These are phyloP conservation scores for Penicillium nucicola DNA, from an alignment of 495 filamentous ascomycete genomes.

Conservation along the genomic window DNA sequence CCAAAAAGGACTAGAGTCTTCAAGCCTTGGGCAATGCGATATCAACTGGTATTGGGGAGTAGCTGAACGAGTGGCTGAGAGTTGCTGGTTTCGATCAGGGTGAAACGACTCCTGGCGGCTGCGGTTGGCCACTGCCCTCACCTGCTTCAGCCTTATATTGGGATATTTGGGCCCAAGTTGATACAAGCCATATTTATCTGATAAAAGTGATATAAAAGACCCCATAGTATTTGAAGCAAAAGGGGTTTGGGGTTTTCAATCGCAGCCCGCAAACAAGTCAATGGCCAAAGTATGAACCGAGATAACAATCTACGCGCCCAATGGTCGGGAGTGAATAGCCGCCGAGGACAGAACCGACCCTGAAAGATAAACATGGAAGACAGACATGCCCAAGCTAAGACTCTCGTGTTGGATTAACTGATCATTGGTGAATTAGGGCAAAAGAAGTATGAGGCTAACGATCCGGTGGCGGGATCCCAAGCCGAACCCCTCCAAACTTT, in stretches of 20 bases:
- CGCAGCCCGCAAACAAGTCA: neutral
- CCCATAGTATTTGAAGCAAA: too few relatives aligned
- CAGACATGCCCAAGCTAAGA: neutral
- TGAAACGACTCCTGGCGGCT: slow-evolving; percentile 15
- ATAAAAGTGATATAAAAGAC: too few relatives aligned
- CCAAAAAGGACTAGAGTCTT: neutral
- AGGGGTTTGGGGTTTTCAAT: neutral
- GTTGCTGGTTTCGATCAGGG: neutral
- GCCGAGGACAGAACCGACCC: neutral
- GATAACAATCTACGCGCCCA: slow-evolving; percentile 12
- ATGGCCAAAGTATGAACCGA: slow-evolving; percentile 3
- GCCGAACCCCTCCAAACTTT: slow-evolving; percentile 7
- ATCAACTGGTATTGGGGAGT: neutral
- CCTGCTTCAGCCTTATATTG: too few relatives aligned
- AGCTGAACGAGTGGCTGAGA: slow-evolving; percentile 9
- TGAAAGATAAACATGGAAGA: neutral
- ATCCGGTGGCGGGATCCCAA: neutral
- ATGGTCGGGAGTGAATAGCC: slow-evolving; percentile 6
- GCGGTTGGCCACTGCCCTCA: neutral
- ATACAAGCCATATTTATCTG: too few relatives aligned
- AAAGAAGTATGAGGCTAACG: too few relatives aligned
- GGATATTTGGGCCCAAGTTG: too few relatives aligned
- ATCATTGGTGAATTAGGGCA: too few relatives aligned
- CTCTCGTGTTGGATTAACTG: too few relatives aligned
- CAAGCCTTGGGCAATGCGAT: neutral